Evolutionary conservation across 2,329 filamentous ascomycete species (phyloP), one percentile per base, ranked within the genome.

Genomic region (Aspergillus udagawae): DNA sequence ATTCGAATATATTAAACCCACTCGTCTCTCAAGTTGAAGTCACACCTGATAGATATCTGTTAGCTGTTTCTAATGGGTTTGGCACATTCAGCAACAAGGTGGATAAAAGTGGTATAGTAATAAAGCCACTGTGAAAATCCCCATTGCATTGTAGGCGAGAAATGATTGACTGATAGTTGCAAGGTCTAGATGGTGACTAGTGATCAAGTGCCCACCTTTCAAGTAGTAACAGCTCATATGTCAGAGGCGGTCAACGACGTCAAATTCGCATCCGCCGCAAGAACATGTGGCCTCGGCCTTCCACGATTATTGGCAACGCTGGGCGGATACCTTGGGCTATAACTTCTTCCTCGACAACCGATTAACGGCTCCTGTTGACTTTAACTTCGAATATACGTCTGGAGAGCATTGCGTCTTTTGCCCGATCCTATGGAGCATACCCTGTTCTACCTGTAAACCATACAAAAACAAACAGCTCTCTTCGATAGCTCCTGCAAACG

Each of bases 221-320:
- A 59, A 58, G 60, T 62, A 49, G 49, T 50, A 27, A 35, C 49
- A n/a, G 28, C 29, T 41, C 49, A 48, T 23, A 21, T 10, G 23
- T 29, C 48, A 55, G 64, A 73, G 70, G 72, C 72, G 71, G 72
- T 74, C 67, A 74, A 66, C 49, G 53, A 54, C 57, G 68, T 71
- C 67, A 67, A 59, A 70, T 68, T 66, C 54, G 57, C 58, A 60
- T 60, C 56, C 28, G 29, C 52, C 51, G 61, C 63, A 68, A 71
- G 66, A 69, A 69, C 64, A 71, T 69, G 68, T 72, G 70, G 67
- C 69, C 67, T 70, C 53, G 57, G 35, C 54, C 27, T 27, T 42
- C 52, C 53, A 49, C 51, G 55, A 60, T 56, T 52, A 49, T 59
- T 58, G 54, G 56, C 54, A 62, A 53, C 52, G 55, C 47, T 45